A percentile compares a stretch with the other conserved stretches of the same genome.
Conservation (phyloP, 805 yeast species). For the Metschnikowia noctiluminum region DNA sequence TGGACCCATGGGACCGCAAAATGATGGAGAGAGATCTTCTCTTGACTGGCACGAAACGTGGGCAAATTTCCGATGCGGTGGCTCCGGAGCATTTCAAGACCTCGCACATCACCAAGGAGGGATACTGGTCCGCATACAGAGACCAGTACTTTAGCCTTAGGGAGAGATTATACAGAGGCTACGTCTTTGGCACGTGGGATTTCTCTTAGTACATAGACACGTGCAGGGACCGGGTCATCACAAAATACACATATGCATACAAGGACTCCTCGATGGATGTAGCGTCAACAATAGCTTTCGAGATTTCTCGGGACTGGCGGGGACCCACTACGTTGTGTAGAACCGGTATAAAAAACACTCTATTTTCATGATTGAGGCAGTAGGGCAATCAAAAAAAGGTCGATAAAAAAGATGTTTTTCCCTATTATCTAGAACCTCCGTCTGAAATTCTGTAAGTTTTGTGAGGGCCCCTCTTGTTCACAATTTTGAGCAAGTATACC, state of each 20-base stretch:
- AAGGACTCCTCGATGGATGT: neutral
- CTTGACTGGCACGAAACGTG: slow-evolving; percentile 71
- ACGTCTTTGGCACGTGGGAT: slow-evolving; percentile 45
- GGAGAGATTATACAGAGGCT: slow-evolving; percentile 47
- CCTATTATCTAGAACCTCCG: no score
- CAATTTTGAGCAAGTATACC: no score
- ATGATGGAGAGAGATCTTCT: slow-evolving; percentile 72
- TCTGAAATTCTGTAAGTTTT: no score
- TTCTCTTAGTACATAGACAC: slow-evolving; percentile 20
- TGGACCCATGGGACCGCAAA: slow-evolving; percentile 42
- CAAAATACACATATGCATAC: slow-evolving; percentile 6
- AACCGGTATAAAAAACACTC: no score
- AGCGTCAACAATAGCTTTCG: neutral
- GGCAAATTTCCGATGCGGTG: slow-evolving; percentile 58
- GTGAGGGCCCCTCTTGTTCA: no score
- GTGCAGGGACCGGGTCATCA: neutral
- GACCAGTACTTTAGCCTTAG: slow-evolving; percentile 44
- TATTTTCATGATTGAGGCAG: no score
- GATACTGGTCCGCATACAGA: slow-evolving; percentile 47
- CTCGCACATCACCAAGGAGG: slow-evolving; percentile 38
- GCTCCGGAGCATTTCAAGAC: slow-evolving; percentile 81
- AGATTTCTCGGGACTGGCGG: no score
- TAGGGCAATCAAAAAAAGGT: no score
- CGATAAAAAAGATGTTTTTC: no score
- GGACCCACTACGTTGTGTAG: no score